These are phyloP conservation scores for Lasiosphaeria ovina DNA, from an alignment of 495 filamentous ascomycete genomes.

Conservation along the genomic window DNA sequence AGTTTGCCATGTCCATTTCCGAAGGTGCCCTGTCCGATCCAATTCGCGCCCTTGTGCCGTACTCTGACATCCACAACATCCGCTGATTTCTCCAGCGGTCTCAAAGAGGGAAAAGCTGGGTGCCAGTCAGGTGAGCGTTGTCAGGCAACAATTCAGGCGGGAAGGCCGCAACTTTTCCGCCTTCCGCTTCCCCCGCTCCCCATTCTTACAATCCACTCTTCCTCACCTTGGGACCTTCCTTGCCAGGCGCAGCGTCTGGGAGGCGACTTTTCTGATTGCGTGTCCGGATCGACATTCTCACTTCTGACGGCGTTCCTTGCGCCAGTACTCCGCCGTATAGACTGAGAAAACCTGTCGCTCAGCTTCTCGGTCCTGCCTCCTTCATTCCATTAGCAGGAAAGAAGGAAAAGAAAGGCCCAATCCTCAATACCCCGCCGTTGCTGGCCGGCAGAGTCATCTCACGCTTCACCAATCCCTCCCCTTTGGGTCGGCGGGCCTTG, in stretches of 20 bases:
- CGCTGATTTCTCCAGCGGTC: conserved; percentile 11
- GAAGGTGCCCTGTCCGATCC: background rate
- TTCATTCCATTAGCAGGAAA: background rate
- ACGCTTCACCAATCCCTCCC: background rate
- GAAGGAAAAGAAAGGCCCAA: too few species aligned
- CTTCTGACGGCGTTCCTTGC: background rate
- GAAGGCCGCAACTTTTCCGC: conserved; percentile 25
- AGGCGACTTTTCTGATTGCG: conserved; percentile 10
- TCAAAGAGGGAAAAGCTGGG: background rate
- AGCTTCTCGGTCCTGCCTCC: background rate
- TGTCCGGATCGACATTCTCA: background rate
- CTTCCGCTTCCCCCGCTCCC: conserved; percentile 6
- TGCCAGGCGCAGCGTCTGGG: background rate
- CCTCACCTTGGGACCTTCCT: conserved; percentile 11
- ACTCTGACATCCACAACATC: background rate
- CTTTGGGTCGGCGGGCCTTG: conserved; percentile 1
- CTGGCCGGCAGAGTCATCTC: background rate
- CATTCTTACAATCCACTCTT: background rate
- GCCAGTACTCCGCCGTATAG: background rate
- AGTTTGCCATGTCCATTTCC: background rate
- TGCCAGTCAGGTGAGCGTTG: conserved; percentile 16
- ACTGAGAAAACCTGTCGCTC: background rate
- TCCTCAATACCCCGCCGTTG: conserved; percentile 16
- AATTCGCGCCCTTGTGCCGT: background rate
- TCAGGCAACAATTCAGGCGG: conserved; percentile 30